These are phyloP conservation scores for Penicillium soppii DNA, from an alignment of 495 filamentous ascomycete species.

Conservation along the genomic window DNA sequence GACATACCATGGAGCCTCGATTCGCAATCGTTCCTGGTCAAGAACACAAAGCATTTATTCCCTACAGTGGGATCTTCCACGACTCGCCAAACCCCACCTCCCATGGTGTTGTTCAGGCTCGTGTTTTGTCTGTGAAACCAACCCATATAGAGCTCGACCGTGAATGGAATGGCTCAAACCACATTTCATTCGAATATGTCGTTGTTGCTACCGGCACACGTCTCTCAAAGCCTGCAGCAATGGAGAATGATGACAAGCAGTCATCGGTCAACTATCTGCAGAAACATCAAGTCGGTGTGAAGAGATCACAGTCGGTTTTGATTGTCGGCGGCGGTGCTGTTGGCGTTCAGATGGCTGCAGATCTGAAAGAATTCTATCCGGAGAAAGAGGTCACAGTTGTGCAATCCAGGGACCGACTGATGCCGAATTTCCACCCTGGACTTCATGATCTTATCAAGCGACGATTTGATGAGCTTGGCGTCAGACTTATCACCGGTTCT, in stretches of 20 bases:
- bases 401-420: slow-evolving; percentile 53
- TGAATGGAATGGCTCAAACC: slow-evolving; percentile 41
- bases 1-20: slow-evolving; percentile 36
- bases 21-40: slow-evolving; percentile 48
- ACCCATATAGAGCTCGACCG: slow-evolving; percentile 44
- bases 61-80: slow-evolving; percentile 43
- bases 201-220: slow-evolving; percentile 49
- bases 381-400: slow-evolving; percentile 58
- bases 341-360: slow-evolving; percentile 59
- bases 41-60: slow-evolving; percentile 58
- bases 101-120: slow-evolving; percentile 42
- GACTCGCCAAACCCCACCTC: slow-evolving; percentile 26
- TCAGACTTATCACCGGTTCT: slow-evolving; percentile 37
- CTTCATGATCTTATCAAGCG: slow-evolving; percentile 48
- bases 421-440: slow-evolving; percentile 50
- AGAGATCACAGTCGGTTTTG: slow-evolving; percentile 43
- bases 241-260: slow-evolving; percentile 46
- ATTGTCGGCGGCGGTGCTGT: slow-evolving; percentile 63
- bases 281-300: slow-evolving; percentile 35
- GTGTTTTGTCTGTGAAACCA: slow-evolving; percentile 40
- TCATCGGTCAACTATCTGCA: slow-evolving; percentile 41
- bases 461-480: slow-evolving; percentile 40
- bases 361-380: slow-evolving; percentile 57
- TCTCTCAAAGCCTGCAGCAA: slow-evolving; percentile 44
- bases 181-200: slow-evolving; percentile 48